Evolutionary conservation across 164 flowering plant genomes (phyloP).

Genomic region (Vitis labrusca): DNA sequence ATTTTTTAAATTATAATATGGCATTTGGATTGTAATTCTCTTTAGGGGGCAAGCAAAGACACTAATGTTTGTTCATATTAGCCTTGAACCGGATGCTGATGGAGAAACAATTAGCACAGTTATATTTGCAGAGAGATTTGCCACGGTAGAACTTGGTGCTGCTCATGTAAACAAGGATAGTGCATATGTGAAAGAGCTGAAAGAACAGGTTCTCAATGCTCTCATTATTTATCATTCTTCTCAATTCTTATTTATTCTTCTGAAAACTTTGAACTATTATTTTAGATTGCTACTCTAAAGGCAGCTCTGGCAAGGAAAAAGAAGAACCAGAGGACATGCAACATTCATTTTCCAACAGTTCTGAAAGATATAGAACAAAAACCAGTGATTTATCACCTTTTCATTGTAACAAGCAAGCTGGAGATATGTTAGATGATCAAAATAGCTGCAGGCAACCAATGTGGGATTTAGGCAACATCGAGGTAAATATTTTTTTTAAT

Average conservation of each 20-base stretch:
- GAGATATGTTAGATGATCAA: slow-evolving; percentile 16
- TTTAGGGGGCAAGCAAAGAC: slow-evolving; percentile 97
- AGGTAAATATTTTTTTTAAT: slow-evolving; percentile 27
- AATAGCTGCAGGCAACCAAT: slow-evolving; percentile 45
- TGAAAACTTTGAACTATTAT: neutral
- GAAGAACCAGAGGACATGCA: slow-evolving; percentile 25
- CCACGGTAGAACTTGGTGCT: slow-evolving; percentile 69
- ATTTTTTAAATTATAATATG: neutral
- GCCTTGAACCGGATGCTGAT: slow-evolving; percentile 71
- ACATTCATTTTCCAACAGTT: slow-evolving; percentile 20
- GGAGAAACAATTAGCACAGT: slow-evolving; percentile 81
- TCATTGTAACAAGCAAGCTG: slow-evolving; percentile 24
- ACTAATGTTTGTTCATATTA: slow-evolving; percentile 93
- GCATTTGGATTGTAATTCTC: neutral
- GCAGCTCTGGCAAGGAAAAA: slow-evolving; percentile 60
- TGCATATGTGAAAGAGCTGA: slow-evolving; percentile 53
- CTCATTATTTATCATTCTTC: neutral
- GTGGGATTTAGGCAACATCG: slow-evolving; percentile 58
- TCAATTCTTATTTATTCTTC: neutral
- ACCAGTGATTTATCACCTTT: slow-evolving; percentile 32
- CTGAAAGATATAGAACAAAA: slow-evolving; percentile 31
- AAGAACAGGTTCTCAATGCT: slow-evolving; percentile 48
- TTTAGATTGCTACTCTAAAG: slow-evolving; percentile 60
- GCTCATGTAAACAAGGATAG: slow-evolving; percentile 59
- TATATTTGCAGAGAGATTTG: slow-evolving; percentile 79